Base-by-base conservation (phyloP, 768 basidiomycete species). In the Tylopilus vinaceipallidus region DNA sequence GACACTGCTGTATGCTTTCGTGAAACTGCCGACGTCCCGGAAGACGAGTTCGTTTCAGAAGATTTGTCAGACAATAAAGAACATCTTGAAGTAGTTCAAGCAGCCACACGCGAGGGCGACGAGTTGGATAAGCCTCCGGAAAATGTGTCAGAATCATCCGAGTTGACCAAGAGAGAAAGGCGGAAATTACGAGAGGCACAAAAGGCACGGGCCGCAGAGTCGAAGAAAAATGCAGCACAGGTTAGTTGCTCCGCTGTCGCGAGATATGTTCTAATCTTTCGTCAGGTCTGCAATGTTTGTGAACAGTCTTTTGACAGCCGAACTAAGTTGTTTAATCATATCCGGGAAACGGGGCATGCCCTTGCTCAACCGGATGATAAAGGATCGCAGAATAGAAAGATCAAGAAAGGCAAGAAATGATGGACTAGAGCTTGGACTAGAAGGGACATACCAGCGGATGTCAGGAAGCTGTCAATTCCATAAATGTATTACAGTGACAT, bases 111-210 rank as follows among this genome's bases (percentile, higher is more conserved):
- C 11, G 42, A 52, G 11, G 47, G 54, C 3, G 47, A 38, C 37
- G 36, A 11, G 13, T 17, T 7, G 7, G 35, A 48, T 33, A 9
- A 49, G 11, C 47, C 34, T 35, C 52, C 38, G 4, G 51, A 50
- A 26, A 26, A 1, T 3, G 41, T 19, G 14, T 32, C 52, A 39
- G 47, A 42, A 32, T 40, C 58, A 33, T 62, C 42, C 19, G 72
- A 69, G 50, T 55, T 79, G 52, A 81, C 91, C 6, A 98, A 97
- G 69, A 82, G 81, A 50, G 91, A 97, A 27, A 91, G 86, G 67
- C 73, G 95, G 40, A 78, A 84, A 42, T 84, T 86, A 16, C 76
- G 82, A 40, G 89, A 95, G 65, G 75, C 80, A 40, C 91, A 84
- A 73, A 91, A 86, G 64, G 75, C 71, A 6, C 49, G 55, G 35